These are phyloP conservation scores for Inosperma sp. DNA, from an alignment of 768 basidiomycete genomes.

Conservation along the genomic window DNA sequence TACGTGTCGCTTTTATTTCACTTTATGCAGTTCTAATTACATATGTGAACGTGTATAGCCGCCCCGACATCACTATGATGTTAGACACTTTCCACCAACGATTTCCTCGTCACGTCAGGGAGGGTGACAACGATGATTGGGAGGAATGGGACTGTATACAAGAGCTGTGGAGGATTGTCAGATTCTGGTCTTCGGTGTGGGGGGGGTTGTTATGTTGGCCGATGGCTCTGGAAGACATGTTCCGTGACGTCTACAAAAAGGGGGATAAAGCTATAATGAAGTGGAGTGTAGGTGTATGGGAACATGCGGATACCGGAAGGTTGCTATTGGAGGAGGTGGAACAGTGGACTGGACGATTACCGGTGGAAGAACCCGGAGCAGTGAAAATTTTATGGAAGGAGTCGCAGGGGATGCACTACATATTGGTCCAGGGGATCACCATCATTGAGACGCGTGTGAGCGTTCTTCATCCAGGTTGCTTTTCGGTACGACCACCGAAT, in stretches of 20 bases:
- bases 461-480: background rate
- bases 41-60: too few relatives aligned
- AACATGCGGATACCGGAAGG: background rate
- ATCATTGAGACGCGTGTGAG: constrained; percentile 6
- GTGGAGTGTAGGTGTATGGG: constrained; percentile 1
- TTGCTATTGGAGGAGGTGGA: constrained; percentile 4
- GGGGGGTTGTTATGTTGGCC: constrained; percentile 4
- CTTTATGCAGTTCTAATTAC: too few relatives aligned
- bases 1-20: too few relatives aligned
- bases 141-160: constrained; percentile 2
- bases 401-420: background rate
- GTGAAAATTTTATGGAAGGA: constrained; percentile 3
- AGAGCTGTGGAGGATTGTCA: background rate
- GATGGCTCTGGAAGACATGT: background rate
- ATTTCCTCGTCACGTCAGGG: background rate
- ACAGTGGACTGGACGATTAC: background rate
- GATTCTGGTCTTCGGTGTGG: constrained; percentile 3
- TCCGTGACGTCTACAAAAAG: background rate
- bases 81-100: background rate
- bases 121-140: background rate
- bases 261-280: background rate
- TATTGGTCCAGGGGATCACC: constrained; percentile 4
- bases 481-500: background rate
- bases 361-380: background rate
- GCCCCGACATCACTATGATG: too few relatives aligned